phyloP scores from a whole-genome alignment of 1,284 basidiomycete species.

The Prillingera fragicola region DNA sequence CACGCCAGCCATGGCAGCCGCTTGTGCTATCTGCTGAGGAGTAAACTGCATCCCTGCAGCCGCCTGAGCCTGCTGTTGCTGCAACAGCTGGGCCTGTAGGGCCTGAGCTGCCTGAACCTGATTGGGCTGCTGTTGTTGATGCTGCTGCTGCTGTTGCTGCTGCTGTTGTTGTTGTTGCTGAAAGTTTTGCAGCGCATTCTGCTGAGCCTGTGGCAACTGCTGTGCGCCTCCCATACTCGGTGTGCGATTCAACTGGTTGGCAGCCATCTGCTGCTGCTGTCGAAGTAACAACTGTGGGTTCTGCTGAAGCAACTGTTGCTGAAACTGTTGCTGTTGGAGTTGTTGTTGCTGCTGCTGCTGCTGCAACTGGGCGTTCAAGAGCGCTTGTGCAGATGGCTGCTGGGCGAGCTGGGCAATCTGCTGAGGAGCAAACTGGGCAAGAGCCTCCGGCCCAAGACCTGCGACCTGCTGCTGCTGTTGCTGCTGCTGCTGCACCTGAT shows the following conservation, averaged over 20 bases:
- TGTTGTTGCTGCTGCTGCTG: slow-evolving; percentile 17
- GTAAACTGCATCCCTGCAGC: slow-evolving; percentile 16
- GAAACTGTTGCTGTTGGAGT: slow-evolving; percentile 10
- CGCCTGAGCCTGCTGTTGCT: slow-evolving; percentile 13
- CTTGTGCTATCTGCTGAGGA: slow-evolving; percentile 17
- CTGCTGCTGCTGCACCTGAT: slow-evolving; percentile 15
- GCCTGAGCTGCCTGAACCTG: slow-evolving; percentile 3
- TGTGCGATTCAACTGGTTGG: too few species aligned
- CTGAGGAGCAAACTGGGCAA: slow-evolving; percentile 14
- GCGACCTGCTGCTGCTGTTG: slow-evolving; percentile 12
- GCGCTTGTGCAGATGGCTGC: slow-evolving; percentile 9
- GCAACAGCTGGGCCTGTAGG: slow-evolving; percentile 2
- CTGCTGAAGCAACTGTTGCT: slow-evolving; percentile 4
- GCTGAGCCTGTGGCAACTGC: slow-evolving; percentile 6
- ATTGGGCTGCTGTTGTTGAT: slow-evolving; percentile 2
- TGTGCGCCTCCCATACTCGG: slow-evolving; percentile 8
- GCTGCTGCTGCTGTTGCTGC: slow-evolving; percentile 15
- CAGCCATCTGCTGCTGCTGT: slow-evolving; percentile 15
- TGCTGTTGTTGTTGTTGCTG: slow-evolving; percentile 13
- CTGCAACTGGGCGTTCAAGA: slow-evolving; percentile 16
- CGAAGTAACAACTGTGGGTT: slow-evolving; percentile 11
- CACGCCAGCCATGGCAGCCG: slow-evolving; percentile 9
- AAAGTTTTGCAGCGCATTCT: slow-evolving; percentile 3
- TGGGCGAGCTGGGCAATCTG: slow-evolving; percentile 18
- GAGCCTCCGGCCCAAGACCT: slow-evolving; percentile 7